Percentiles rank a stretch among this genome's conserved stretches.
Evolutionary conservation across 108 stramenopile species (phyloP).

Genomic region (Nitzschia sp.): DNA sequence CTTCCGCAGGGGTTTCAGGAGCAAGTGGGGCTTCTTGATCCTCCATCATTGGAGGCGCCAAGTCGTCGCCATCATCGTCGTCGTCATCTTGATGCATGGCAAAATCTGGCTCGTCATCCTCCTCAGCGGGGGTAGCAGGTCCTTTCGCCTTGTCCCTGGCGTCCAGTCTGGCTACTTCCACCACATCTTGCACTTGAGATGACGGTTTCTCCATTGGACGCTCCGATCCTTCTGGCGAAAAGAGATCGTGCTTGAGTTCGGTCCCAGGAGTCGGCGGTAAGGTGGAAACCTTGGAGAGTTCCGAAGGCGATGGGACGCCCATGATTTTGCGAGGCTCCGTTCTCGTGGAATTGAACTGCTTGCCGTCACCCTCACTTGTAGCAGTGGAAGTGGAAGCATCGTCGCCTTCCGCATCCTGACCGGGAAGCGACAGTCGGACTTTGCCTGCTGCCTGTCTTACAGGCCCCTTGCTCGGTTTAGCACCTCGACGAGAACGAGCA

Average conservation of each 20-base stretch:
- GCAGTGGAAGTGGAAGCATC: constrained; percentile 8
- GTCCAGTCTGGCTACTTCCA: constrained; percentile 6
- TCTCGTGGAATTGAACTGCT: background rate
- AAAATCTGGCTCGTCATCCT: constrained; percentile 2
- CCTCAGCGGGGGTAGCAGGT: constrained; percentile 5
- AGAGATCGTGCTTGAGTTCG: background rate
- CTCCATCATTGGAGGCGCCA: constrained; percentile 35
- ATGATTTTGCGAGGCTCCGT: background rate
- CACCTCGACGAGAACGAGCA: background rate
- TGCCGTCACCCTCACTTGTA: background rate
- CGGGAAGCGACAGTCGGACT: constrained; percentile 6
- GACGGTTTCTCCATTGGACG: too few species aligned
- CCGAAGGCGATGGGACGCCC: constrained; percentile 38
- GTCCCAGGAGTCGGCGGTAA: constrained; percentile 38
- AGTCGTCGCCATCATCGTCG: constrained; percentile 39
- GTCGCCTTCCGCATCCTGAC: constrained; percentile 1
- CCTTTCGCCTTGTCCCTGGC: constrained; percentile 10
- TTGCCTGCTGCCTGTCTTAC: background rate
- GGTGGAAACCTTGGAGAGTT: constrained; percentile 48
- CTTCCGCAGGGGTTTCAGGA: constrained; percentile 18
- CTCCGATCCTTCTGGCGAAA: background rate
- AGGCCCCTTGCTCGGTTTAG: background rate
- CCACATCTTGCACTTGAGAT: constrained; percentile 9
- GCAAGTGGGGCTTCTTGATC: constrained; percentile 39
- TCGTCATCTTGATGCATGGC: constrained; percentile 15